Conservation (phyloP, 139 green algal species). For the Protoeuglena noctilucae region DNA sequence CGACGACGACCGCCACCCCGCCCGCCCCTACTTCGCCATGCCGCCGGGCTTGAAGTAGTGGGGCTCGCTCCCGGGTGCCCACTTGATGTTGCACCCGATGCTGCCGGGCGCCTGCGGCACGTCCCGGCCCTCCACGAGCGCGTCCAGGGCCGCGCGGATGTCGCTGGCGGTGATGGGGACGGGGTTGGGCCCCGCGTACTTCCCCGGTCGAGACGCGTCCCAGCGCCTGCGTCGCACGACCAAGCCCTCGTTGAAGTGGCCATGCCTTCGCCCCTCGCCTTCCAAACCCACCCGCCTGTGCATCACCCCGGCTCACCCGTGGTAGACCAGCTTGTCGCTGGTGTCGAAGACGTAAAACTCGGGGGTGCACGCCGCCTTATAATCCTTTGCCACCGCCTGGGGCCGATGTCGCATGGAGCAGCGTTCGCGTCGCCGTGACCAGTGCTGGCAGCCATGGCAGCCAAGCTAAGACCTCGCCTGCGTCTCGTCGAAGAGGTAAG, state of each 20-base stretch:
- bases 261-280: slow-evolving; percentile 4
- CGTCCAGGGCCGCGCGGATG: slow-evolving; percentile 38
- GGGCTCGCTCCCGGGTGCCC: slow-evolving; percentile 22
- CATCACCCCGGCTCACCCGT: slow-evolving; percentile 24
- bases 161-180: slow-evolving; percentile 25
- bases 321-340: slow-evolving; percentile 45
- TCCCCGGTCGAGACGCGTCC: background rate
- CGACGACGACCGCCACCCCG: too few species aligned
- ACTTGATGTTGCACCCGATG: slow-evolving; percentile 57
- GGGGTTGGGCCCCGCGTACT: background rate
- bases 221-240: background rate
- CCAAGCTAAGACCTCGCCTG: too few species aligned
- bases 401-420: too few species aligned
- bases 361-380: slow-evolving; percentile 58
- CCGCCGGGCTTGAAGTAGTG: slow-evolving; percentile 11
- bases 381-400: slow-evolving; percentile 66
- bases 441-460: too few species aligned
- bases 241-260: background rate
- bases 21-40: background rate
- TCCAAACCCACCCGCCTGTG: background rate
- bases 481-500: slow-evolving; percentile 46
- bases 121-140: slow-evolving; percentile 20
- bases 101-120: slow-evolving; percentile 12
- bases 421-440: too few species aligned
- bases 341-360: slow-evolving; percentile 50